Percentiles rank a stretch among this genome's conserved stretches.
These are phyloP conservation scores for Penicillium sp. DNA, from an alignment of 2,329 filamentous ascomycete species.

Conservation along the genomic window DNA sequence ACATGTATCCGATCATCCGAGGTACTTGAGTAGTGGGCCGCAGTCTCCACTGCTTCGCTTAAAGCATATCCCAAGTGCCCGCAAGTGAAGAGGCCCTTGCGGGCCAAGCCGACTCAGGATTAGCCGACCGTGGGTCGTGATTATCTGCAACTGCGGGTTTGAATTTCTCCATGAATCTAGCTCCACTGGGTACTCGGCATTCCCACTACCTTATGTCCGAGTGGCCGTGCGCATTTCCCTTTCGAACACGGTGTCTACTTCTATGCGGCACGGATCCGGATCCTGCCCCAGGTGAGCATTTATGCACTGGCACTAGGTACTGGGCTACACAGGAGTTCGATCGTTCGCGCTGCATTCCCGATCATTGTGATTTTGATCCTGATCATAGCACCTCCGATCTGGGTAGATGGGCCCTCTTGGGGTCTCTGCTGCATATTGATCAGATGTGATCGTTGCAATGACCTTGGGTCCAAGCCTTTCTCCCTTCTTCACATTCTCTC, in stretches of 20 bases:
- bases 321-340: not conserved
- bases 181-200: slow-evolving; percentile 2
- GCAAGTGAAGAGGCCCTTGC: slow-evolving; percentile 16
- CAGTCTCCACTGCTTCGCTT: slow-evolving; percentile 23
- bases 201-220: slow-evolving; percentile 5
- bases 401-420: not conserved
- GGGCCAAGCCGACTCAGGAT: slow-evolving; percentile 21
- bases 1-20: slow-evolving; percentile 22
- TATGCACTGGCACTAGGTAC: not conserved
- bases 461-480: no score
- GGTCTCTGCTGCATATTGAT: not conserved
- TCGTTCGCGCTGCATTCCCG: not conserved
- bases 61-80: slow-evolving; percentile 18
- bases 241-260: not conserved
- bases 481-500: not conserved
- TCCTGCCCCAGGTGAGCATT: not conserved
- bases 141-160: slow-evolving; percentile 3
- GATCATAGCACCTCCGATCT: slow-evolving; percentile 12
- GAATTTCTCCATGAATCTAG: not conserved
- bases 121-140: slow-evolving; percentile 19
- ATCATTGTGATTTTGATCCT: not conserved
- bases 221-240: not conserved
- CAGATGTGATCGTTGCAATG: not conserved
- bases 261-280: not conserved
- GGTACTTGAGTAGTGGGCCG: slow-evolving; percentile 13